phyloP scores from a whole-genome alignment of 2,329 filamentous ascomycete genomes.

The Diaporthe aspalathi region DNA sequence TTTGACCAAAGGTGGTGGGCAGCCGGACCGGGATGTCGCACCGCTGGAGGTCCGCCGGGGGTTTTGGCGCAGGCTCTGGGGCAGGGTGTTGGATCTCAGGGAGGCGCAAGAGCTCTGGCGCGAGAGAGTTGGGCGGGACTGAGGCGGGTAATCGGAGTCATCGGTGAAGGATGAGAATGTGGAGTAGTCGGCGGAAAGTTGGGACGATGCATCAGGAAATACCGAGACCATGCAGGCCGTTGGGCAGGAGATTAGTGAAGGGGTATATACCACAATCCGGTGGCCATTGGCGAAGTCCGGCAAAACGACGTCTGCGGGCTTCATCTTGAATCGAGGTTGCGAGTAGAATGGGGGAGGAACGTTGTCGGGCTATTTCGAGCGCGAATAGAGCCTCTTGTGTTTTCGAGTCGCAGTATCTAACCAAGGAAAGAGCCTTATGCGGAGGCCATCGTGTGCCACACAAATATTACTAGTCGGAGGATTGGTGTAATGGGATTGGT shows the following conservation, averaged over 20 bases:
- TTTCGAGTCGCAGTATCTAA: slow-evolving; percentile 34
- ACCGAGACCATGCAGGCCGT: slow-evolving; percentile 80
- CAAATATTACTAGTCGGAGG: slow-evolving; percentile 31
- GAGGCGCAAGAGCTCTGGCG: slow-evolving; percentile 49
- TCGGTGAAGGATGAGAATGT: slow-evolving; percentile 69
- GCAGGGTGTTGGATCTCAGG: slow-evolving; percentile 54
- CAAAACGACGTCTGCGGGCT: slow-evolving; percentile 64
- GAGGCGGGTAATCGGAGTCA: slow-evolving; percentile 57
- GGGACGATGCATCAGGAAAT: slow-evolving; percentile 79
- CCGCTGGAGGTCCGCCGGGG: slow-evolving; percentile 68
- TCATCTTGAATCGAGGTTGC: slow-evolving; percentile 63
- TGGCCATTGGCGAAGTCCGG: slow-evolving; percentile 62
- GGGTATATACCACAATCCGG: slow-evolving; percentile 72
- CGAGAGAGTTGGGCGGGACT: slow-evolving; percentile 46
- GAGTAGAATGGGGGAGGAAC: slow-evolving; percentile 28
- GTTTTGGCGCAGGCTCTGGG: slow-evolving; percentile 73
- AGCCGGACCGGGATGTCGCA: slow-evolving; percentile 65
- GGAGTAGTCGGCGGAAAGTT: slow-evolving; percentile 74
- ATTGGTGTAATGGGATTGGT: slow-evolving; percentile 25
- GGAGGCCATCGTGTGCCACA: slow-evolving; percentile 36
- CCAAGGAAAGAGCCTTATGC: slow-evolving; percentile 32
- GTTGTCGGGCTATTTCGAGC: slow-evolving; percentile 39
- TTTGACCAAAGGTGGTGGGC: slow-evolving; percentile 81
- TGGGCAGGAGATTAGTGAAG: slow-evolving; percentile 78
- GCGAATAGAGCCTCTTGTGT: slow-evolving; percentile 31